Conservation (phyloP, 1,284 basidiomycete species). For the Anthracocystis walkeri region DNA sequence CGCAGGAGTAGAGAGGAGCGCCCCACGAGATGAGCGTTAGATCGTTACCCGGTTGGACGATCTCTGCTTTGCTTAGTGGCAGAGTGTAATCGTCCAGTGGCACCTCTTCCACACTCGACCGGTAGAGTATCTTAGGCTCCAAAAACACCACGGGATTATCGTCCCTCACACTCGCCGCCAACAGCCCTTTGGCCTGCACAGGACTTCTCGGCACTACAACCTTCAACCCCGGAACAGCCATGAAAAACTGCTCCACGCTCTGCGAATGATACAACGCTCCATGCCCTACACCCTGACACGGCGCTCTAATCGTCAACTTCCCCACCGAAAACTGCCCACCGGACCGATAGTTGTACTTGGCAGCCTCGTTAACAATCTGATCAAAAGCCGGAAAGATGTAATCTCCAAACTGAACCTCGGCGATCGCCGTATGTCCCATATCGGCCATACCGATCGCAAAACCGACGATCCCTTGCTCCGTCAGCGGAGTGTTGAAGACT, state of each 20-base stretch:
- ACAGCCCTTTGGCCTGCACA: constrained; percentile 90
- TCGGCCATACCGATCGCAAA: constrained; percentile 91
- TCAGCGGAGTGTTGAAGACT: constrained; percentile 58
- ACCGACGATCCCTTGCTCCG: constrained; percentile 84
- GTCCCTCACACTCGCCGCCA: constrained; percentile 86
- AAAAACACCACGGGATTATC: constrained; percentile 94
- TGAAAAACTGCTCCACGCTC: constrained; percentile 92
- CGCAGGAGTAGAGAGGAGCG: constrained; percentile 89
- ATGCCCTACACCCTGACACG: constrained; percentile 52
- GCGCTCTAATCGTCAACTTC: constrained; percentile 83
- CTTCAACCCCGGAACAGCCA: constrained; percentile 85
- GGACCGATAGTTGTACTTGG: constrained; percentile 90
- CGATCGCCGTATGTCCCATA: constrained; percentile 94
- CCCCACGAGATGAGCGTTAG: constrained; percentile 91
- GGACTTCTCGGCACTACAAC: constrained; percentile 93
- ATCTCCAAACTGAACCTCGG: constrained; percentile 80
- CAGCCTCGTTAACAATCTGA: constrained; percentile 93
- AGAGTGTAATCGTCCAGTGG: constrained; percentile 87
- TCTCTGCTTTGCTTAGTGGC: constrained; percentile 83
- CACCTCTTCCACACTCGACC: constrained; percentile 91
- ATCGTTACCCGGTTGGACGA: constrained; percentile 80
- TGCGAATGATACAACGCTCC: constrained; percentile 92
- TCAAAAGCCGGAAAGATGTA: constrained; percentile 57
- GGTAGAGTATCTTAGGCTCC: constrained; percentile 91
- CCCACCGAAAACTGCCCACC: constrained; percentile 86